phyloP scores from a whole-genome alignment of 192 early-diverging fungal species.

The Backusella australiensis region DNA sequence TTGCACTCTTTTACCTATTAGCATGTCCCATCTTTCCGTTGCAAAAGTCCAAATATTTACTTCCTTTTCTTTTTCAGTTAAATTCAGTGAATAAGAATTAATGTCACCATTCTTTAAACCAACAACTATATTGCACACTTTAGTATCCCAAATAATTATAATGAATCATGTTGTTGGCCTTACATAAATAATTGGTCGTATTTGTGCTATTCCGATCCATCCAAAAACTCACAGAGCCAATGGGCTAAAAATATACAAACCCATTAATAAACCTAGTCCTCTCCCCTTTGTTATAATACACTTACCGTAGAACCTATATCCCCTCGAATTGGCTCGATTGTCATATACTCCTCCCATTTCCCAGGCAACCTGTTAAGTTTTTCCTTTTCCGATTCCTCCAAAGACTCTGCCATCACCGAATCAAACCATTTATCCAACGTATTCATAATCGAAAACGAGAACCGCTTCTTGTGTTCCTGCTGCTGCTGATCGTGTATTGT shows the following conservation, averaged over 20 bases:
- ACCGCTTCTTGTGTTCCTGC: background rate
- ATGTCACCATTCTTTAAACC: conserved; percentile 12
- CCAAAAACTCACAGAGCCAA: background rate
- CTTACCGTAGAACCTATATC: conserved; percentile 1
- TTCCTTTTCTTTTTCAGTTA: background rate
- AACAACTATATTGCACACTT: conserved; percentile 9
- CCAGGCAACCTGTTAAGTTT: background rate
- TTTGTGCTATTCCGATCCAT: background rate
- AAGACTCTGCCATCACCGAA: background rate
- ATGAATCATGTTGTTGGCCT: background rate
- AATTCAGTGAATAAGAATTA: conserved; percentile 10
- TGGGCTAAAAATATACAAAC: background rate
- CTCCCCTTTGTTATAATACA: background rate
- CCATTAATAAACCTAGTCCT: background rate
- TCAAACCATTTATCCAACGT: conserved; percentile 8
- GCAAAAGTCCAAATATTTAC: conserved; percentile 17
- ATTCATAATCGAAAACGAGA: background rate
- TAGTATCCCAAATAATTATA: background rate
- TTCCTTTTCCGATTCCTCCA: background rate
- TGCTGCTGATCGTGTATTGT: background rate
- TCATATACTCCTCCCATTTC: conserved; percentile 7
- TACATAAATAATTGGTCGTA: conserved; percentile 14
- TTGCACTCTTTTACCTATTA: conserved; percentile 1
- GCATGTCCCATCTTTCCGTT: conserved; percentile 19
- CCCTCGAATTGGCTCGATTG: conserved; percentile 4